Conservation (phyloP, 1,284 basidiomycete species). For the Ceratobasidium theobromae region DNA sequence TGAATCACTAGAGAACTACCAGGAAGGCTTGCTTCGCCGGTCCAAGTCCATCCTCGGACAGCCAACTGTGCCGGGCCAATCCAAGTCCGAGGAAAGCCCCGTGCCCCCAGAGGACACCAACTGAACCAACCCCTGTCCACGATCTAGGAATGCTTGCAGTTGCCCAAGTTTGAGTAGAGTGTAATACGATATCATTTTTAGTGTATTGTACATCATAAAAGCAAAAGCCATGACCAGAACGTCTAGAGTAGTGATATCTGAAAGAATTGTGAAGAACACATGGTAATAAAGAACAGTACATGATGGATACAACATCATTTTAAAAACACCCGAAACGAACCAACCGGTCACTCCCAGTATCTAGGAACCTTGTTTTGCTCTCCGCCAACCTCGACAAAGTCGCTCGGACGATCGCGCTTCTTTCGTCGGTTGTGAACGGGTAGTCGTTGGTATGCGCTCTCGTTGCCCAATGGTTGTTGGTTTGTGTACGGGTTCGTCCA, state of each 20-base stretch:
- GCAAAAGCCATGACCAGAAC: neutral
- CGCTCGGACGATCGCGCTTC: conserved; percentile 77
- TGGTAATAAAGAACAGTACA: neutral
- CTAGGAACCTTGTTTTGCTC: conserved; percentile 62
- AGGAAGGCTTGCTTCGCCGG: conserved; percentile 58
- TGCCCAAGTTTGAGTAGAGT: neutral
- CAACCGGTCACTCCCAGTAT: conserved; percentile 64
- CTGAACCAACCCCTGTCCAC: neutral
- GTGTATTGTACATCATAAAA: conserved; percentile 22
- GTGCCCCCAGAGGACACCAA: neutral
- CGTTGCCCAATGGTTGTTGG: conserved; percentile 64
- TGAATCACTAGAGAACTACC: conserved; percentile 70
- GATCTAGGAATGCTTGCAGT: neutral
- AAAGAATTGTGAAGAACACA: neutral
- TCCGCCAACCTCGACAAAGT: conserved; percentile 72
- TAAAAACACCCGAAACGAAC: neutral
- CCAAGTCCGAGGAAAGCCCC: neutral
- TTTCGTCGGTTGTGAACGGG: conserved; percentile 75
- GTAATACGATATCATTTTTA: conserved; percentile 33
- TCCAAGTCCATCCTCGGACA: conserved; percentile 31
- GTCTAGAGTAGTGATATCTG: neutral
- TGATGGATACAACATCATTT: neutral
- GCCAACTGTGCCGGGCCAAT: neutral
- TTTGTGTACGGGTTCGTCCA: conserved; percentile 52
- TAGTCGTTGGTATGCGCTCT: conserved; percentile 80